Conservation (phyloP, 306 rosid genomes). For the Herpetospermum pedunculosum region DNA sequence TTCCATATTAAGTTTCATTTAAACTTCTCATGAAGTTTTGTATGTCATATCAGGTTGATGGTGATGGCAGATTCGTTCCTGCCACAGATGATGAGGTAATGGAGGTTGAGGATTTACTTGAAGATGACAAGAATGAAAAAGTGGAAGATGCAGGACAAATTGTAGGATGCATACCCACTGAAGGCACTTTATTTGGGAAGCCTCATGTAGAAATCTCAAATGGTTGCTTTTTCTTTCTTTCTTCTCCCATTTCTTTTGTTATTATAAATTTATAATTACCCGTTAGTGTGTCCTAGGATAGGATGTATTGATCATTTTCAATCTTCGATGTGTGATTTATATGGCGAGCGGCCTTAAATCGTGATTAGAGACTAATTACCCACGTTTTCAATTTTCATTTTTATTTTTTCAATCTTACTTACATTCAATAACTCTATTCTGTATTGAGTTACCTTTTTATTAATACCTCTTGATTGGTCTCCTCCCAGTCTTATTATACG, state of each 20-base stretch:
- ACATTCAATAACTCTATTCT: not conserved
- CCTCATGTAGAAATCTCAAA: conserved; percentile 57
- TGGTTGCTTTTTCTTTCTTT: conserved; percentile 37
- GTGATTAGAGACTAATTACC: not conserved
- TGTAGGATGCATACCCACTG: conserved; percentile 45
- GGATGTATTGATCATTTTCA: not conserved
- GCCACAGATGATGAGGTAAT: conserved; percentile 95
- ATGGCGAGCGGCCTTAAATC: not conserved
- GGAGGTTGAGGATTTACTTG: conserved; percentile 82
- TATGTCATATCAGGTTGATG: conserved; percentile 66
- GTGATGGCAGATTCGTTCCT: conserved; percentile 95
- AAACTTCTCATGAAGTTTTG: conserved; percentile 10
- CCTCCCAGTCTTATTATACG: not conserved
- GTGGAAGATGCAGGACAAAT: conserved; percentile 38
- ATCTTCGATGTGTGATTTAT: not conserved
- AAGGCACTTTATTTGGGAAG: conserved; percentile 48
- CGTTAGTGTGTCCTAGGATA: not conserved
- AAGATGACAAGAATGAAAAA: conserved; percentile 56
- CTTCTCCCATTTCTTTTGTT: not conserved
- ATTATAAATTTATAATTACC: not conserved
- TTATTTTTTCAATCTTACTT: not conserved
- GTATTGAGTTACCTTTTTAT: not conserved
- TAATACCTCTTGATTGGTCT: not conserved
- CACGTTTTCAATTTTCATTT: not conserved
- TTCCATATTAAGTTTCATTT: not conserved